phyloP scores from a whole-genome alignment of 2,329 filamentous ascomycete genomes.

The Leptographium wingfieldii region DNA sequence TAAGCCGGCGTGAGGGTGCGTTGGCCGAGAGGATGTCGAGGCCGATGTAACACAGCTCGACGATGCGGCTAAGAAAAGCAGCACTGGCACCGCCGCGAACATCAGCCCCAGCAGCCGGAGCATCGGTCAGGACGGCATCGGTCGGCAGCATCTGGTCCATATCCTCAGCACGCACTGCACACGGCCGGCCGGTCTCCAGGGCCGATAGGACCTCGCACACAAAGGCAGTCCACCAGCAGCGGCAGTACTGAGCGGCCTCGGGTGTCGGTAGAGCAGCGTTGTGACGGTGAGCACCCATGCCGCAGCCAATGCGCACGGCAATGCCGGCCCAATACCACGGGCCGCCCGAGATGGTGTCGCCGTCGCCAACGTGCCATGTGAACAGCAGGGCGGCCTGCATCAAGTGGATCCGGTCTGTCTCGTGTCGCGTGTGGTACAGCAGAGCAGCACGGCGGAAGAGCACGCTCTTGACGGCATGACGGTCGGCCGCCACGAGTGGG shows the following conservation, averaged over 20 bases:
- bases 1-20: neutral
- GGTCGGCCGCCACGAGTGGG: constrained; percentile 13
- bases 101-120: neutral
- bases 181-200: constrained; percentile 6
- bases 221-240: constrained; percentile 6
- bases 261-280: constrained; percentile 1
- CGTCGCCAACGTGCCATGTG: constrained; percentile 16
- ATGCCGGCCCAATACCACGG: constrained; percentile 17
- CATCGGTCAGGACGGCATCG: neutral
- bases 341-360: constrained; percentile 14
- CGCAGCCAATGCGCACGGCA: constrained; percentile 17
- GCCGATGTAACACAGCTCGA: constrained; percentile 1
- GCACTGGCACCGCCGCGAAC: neutral
- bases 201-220: constrained; percentile 5
- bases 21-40: neutral
- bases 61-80: neutral
- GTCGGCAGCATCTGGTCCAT: neutral
- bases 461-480: constrained; percentile 13
- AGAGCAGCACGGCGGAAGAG: constrained; percentile 16
- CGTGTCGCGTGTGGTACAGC: constrained; percentile 17
- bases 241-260: neutral
- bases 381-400: constrained; percentile 18
- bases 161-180: constrained; percentile 2
- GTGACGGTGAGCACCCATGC: constrained; percentile 17
- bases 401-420: constrained; percentile 16